Evolutionary conservation across 345 rosid genomes (phyloP).

Genomic region (Camelina sativa): DNA sequence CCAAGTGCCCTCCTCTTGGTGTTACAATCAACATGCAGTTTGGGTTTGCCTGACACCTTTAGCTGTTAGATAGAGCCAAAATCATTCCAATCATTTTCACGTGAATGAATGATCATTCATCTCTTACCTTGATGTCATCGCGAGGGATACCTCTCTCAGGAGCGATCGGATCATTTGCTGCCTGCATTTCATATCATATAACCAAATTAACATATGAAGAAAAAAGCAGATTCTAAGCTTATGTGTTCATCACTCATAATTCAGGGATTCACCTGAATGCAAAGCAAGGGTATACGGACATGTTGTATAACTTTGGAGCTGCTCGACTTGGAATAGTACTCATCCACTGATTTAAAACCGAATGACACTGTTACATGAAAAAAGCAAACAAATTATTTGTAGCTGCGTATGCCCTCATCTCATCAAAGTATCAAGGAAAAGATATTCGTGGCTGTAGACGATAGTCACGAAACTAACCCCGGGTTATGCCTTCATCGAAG

Average conservation of each 20-base stretch:
- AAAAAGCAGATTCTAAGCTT: not conserved
- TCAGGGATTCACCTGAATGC: conserved; percentile 70
- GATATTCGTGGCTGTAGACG: too few species aligned
- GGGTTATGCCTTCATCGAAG: conserved; percentile 82
- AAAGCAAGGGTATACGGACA: conserved; percentile 72
- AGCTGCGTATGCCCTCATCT: not conserved
- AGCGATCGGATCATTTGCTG: conserved; percentile 90
- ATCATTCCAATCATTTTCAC: not conserved
- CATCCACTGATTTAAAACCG: conserved; percentile 93
- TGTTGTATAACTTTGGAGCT: conserved; percentile 76
- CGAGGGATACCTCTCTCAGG: conserved; percentile 84
- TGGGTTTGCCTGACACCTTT: conserved; percentile 60
- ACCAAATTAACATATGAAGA: not conserved
- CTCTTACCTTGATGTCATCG: conserved; percentile 76
- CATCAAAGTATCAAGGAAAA: not conserved
- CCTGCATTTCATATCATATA: conserved; percentile 54
- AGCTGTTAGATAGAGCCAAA: conserved; percentile 26
- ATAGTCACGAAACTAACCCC: conserved; percentile 57
- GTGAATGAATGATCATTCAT: not conserved
- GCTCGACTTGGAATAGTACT: conserved; percentile 81
- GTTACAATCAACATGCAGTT: conserved; percentile 86
- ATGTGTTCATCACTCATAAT: not conserved
- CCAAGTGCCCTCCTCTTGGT: conserved; percentile 88
- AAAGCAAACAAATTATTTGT: not conserved
- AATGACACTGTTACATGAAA: conserved; percentile 68